Evolutionary conservation across 2,329 filamentous ascomycete genomes (phyloP), one percentile per base, ranked within the genome.

Genomic region (Knufia petricola): DNA sequence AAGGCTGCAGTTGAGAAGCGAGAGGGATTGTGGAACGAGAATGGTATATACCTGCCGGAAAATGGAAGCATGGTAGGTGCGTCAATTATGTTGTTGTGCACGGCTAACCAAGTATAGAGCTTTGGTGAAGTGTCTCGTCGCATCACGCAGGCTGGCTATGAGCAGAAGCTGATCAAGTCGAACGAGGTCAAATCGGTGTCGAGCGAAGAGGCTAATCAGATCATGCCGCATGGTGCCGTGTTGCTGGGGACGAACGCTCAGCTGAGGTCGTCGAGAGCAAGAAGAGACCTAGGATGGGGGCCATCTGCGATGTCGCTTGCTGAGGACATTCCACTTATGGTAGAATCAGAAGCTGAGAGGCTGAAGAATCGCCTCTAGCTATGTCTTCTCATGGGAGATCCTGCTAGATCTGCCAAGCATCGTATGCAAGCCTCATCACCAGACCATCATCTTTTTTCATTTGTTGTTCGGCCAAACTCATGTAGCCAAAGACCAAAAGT

Each of bases 41-140:
- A 68, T n/a, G 68, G 67, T 0, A 44, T 70, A 12, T 70, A 69
- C 48, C 55, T 71, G 2, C 55, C 53, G 3, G 59, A 55, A 9
- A 54, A 53, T 34, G 59, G 51, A 1, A 46, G 28, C 10, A 39
- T 63, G 50, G 63, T 64, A 52, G 54, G 59, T 53, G n/a, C 4
- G 24, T 40, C 37, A 10, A 8, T 30, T 3, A 12, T 24, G 19
- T 26, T 21, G n/a, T 9, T 46, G 34, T 15, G 19, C 10, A 34
- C 24, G 6, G 13, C 45, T 53, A 43, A 58, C 10, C n/a, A 2
- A 2, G 8, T 20, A 3, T 44, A 63, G 61, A 49, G 46, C n/a
- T 60, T 63, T 48, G 53, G 51, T 9, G 49, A 58, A 3, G 55
- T 64, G 21, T 56, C 56, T 6, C 43, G 54, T 17, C 46, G 48